Evolutionary conservation across 2,329 filamentous ascomycete species (phyloP).

Genomic region (Fusarium heterosporum): DNA sequence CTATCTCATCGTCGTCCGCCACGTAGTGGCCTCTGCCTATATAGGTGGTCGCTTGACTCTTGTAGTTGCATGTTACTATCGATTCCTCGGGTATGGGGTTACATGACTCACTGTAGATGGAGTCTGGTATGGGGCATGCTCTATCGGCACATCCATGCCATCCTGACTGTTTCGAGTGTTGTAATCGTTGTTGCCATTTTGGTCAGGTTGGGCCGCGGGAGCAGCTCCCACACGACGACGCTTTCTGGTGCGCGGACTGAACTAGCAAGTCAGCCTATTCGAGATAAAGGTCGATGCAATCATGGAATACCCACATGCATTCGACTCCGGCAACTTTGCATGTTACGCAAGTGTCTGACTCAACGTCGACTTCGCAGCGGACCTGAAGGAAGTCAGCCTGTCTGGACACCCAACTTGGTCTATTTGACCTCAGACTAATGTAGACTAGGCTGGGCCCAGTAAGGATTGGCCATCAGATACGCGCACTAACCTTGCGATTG

Average conservation of each 20-base stretch:
- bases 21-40: conserved; percentile 2
- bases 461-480: not conserved
- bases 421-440: no score
- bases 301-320: not conserved
- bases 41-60: not conserved
- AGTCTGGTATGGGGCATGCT: not conserved
- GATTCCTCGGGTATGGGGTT: not conserved
- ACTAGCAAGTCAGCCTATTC: not conserved
- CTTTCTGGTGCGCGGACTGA: not conserved
- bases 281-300: not conserved
- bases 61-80: not conserved
- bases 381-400: not conserved
- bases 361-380: not conserved
- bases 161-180: not conserved
- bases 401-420: no score
- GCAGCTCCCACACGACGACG: not conserved
- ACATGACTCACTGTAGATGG: not conserved
- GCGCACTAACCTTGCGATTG: conserved; percentile 3
- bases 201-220: not conserved
- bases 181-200: not conserved
- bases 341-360: not conserved
- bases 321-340: not conserved
- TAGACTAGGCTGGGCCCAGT: not conserved
- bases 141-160: not conserved
- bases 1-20: conserved; percentile 2